Base-by-base conservation (phyloP, 176 grass and related monocot species). In the Oryza rufipogon region DNA sequence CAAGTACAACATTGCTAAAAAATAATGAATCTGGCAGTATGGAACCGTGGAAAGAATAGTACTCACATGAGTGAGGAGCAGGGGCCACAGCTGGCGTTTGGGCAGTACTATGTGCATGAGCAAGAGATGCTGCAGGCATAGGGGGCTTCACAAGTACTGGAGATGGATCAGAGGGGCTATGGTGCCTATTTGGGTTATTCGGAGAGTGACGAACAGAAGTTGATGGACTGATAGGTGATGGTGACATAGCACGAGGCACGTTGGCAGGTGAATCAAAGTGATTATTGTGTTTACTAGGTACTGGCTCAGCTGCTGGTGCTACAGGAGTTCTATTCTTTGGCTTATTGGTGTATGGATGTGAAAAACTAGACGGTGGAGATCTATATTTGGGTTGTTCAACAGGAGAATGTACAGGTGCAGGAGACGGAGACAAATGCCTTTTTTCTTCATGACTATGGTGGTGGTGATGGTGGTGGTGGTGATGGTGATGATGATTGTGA, bases 391-490 rank as follows among this genome's bases (percentile, higher is more conserved):
- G 68, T 81, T 76, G 77, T 80, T 87, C 63, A 22, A 58, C 52
- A 84, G 64, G 70, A 74, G 46, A 52, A 81, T 86, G 87, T 81
- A 77, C 77, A 76, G 82, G 78, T 45, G 67, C 70, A 92, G 71
- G 90, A 75, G 79, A 89, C 56, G 86, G 88, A 64, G 68, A n/a
- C 70, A 75, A 71, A 87, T 89, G 83, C n/a, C 42, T 80, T 47
- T 81, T 47, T 46, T 46, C 66, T 38, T 84, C 58, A 63, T 73
- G 84, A 48, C 39, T 56, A 42, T 68, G 88, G 58, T 78, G 74
- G 30, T 52, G 70, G 19, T 74, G 88, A 58, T 78, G 74, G 30
- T 52, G 64, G 19, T 74, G 80, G 0, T 78, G 78, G 0, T 85
- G 74, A 2, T 66, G 38, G 9, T 47, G 79, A 9, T 36, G 61